Conservation (phyloP, 805 yeast species). For the Groenewaldozyma salmanticensis region DNA sequence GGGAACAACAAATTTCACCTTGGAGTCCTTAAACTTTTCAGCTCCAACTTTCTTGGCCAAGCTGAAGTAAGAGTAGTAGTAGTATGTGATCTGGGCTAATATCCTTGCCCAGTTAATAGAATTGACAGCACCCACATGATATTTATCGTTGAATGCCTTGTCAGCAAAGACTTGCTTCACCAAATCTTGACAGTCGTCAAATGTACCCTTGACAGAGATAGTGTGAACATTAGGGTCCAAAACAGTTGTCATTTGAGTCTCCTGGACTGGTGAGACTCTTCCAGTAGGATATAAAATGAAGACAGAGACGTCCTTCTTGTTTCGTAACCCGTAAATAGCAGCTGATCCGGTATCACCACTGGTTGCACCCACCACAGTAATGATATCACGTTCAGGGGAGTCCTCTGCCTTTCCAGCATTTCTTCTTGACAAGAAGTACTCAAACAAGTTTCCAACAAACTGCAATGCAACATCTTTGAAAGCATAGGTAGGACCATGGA, state of each 20-base stretch:
- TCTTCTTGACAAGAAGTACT: conserved; percentile 73
- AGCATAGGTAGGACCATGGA: conserved; percentile 99
- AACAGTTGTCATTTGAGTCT: conserved; percentile 97
- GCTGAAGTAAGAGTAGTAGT: conserved; percentile 85
- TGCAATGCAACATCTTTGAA: conserved; percentile 98
- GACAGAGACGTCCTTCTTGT: conserved; percentile 95
- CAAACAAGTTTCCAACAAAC: conserved; percentile 94
- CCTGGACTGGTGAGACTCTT: conserved; percentile 95
- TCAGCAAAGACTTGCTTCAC: conserved; percentile 93
- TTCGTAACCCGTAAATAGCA: conserved; percentile 95
- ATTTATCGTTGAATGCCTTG: conserved; percentile 70
- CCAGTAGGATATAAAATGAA: conserved; percentile 96
- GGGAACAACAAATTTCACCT: conserved; percentile 82
- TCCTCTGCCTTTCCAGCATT: conserved; percentile 42
- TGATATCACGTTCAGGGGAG: conserved; percentile 54
- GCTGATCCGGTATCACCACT: conserved; percentile 99
- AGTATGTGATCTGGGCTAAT: conserved; percentile 94
- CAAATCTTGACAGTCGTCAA: conserved; percentile 96
- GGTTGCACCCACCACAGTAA: conserved; percentile 98
- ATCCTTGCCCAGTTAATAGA: conserved; percentile 99
- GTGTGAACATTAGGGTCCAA: conserved; percentile 90
- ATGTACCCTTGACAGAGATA: conserved; percentile 87
- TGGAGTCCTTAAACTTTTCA: too few species aligned
- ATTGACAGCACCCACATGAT: conserved; percentile 96
- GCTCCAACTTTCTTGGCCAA: conserved; percentile 28